Base-by-base conservation (phyloP, 2,329 filamentous ascomycete genomes). In the Botrytis deweyae region DNA sequence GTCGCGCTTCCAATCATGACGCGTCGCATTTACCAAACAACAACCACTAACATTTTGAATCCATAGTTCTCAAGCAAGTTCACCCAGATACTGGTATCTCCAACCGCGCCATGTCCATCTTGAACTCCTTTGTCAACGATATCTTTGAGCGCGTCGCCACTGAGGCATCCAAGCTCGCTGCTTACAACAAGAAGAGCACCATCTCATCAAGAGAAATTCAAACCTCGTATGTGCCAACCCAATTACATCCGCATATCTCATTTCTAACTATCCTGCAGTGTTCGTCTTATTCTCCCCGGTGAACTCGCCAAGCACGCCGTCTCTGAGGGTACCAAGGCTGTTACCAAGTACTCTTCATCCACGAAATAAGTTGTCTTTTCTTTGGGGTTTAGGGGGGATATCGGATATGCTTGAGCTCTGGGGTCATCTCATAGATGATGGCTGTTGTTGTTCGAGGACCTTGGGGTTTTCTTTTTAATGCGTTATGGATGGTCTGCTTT, bases 111-210 rank as follows among this genome's bases (percentile, higher is more conserved):
- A 99, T 99, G 96, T 98, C 95, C 73, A 99, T 99, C 84, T 87
- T 99, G 82, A 99, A 99, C 92, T 99, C 96, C 0, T 99, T 99
- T 83, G 96, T 99, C 88, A 99, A 98, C 84, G 94, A 99, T 83
- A 99, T 99, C 84, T 99, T 99, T 85, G 96, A 99, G 92, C 95
- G 96, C 81, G 95, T 99, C 80, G 96, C 96, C 78, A 98, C 96
- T 75, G 96, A 99, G 87, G 96, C 96, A 70, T 97, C 94, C 84
- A 99, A 99, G 92, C 92, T 99, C 76, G 96, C 96, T 80, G 96
- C 96, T 78, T 99, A 99, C 90, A 99, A 99, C 92, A 99, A 98
- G 93, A 99, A 99, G 90, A 98, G 95, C 70, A 99, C 96, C 84
- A 99, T 99, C 87, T 98, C 95, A 72, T 98, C 96, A 80, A 93